Conservation (phyloP, 2,329 filamentous ascomycete genomes). For the Zymoseptoria passerinii region DNA sequence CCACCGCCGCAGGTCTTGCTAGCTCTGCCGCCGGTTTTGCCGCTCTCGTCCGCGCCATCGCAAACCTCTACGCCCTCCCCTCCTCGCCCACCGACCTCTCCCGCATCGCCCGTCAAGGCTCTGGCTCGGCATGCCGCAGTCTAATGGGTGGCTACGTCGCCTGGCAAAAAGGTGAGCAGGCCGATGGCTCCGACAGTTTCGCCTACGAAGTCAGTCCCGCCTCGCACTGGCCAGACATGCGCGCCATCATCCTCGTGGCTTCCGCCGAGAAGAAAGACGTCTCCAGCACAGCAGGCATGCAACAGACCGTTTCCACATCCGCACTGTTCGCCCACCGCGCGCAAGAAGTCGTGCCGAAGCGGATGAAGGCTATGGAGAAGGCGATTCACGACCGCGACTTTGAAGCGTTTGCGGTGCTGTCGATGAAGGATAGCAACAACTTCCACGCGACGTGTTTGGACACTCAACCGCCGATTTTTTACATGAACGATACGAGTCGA, state of each 20-base stretch:
- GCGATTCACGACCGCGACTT: constrained; percentile 76
- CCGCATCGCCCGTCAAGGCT: constrained; percentile 84
- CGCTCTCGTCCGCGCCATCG: constrained; percentile 70
- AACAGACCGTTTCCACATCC: constrained; percentile 87
- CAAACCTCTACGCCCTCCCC: constrained; percentile 80
- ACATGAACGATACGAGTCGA: constrained; percentile 88
- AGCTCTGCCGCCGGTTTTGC: constrained; percentile 58
- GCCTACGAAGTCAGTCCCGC: constrained; percentile 84
- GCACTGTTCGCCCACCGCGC: constrained; percentile 76
- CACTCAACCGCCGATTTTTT: constrained; percentile 95
- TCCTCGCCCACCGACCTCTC: constrained; percentile 69
- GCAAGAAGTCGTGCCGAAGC: constrained; percentile 64
- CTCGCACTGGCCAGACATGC: constrained; percentile 91
- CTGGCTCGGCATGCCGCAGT: constrained; percentile 86
- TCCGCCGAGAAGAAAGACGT: constrained; percentile 95
- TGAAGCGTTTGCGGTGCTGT: constrained; percentile 74
- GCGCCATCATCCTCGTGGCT: constrained; percentile 81
- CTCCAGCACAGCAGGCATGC: constrained; percentile 88
- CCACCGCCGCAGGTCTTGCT: constrained; percentile 82
- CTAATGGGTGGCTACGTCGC: constrained; percentile 94
- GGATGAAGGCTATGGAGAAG: constrained; percentile 78
- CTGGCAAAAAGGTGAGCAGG: constrained; percentile 71
- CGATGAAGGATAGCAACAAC: constrained; percentile 93
- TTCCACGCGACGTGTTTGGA: constrained; percentile 95
- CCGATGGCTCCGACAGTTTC: constrained; percentile 76